Conservation (phyloP, 2,329 filamentous ascomycete genomes). For the Didymella arachidicola region DNA sequence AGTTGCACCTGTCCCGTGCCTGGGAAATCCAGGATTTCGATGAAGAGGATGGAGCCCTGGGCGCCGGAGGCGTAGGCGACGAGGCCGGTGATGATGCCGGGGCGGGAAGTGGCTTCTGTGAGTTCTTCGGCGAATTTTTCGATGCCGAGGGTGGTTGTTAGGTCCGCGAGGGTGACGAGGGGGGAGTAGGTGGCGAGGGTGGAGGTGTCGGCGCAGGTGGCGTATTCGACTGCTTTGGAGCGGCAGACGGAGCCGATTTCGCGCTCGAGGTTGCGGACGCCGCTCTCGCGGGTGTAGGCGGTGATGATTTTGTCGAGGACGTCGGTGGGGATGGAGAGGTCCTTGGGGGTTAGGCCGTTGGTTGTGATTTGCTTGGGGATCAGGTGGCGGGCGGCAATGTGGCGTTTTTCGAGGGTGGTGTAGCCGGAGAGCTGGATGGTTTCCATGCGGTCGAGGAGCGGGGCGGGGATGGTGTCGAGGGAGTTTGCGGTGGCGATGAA, state of each 20-base stretch:
- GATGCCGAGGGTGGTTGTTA: slow-evolving; percentile 90
- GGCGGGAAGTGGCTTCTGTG: slow-evolving; percentile 79
- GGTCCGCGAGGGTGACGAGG: slow-evolving; percentile 75
- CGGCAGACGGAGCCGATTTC: slow-evolving; percentile 95
- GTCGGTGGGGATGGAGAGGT: slow-evolving; percentile 79
- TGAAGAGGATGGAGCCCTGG: slow-evolving; percentile 96
- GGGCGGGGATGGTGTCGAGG: slow-evolving; percentile 92
- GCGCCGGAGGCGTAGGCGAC: slow-evolving; percentile 93
- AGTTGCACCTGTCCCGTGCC: slow-evolving; percentile 91
- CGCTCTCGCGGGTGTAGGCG: slow-evolving; percentile 93
- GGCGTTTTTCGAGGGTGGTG: slow-evolving; percentile 94
- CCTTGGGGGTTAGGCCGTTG: slow-evolving; percentile 80
- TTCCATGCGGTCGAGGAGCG: slow-evolving; percentile 95
- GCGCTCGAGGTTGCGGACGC: slow-evolving; percentile 93
- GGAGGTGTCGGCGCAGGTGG: slow-evolving; percentile 82
- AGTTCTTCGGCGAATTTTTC: slow-evolving; percentile 96
- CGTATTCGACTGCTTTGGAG: slow-evolving; percentile 84
- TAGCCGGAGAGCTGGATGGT: slow-evolving; percentile 93
- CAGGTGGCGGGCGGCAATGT: slow-evolving; percentile 92
- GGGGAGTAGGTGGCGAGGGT: slow-evolving; percentile 73
- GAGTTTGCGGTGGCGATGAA: slow-evolving; percentile 98
- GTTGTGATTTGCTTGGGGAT: slow-evolving; percentile 93
- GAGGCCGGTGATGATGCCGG: slow-evolving; percentile 93
- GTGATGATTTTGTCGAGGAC: slow-evolving; percentile 96
- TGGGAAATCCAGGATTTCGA: slow-evolving; percentile 97